Evolutionary conservation across 2,329 filamentous ascomycete species (phyloP), one percentile per base, ranked within the genome.

Genomic region (Aspergillus fischeri): DNA sequence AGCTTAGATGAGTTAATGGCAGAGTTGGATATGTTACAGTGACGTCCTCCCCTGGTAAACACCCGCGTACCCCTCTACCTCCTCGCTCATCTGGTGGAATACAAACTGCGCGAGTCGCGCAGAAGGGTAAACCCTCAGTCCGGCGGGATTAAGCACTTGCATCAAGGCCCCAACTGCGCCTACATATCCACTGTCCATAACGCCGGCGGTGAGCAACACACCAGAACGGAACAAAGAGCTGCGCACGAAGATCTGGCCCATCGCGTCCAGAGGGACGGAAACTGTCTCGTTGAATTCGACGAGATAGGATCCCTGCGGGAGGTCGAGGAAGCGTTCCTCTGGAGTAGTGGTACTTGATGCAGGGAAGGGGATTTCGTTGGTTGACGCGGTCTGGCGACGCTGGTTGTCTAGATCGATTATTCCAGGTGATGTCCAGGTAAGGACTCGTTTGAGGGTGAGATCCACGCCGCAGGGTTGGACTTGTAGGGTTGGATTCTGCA

Each of bases 101-200:
- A 77, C 73, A 54, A 78, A 67, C 60, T 78, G 75, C 10, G 71
- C 76, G 9, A 78, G 63, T 53, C 68, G 73, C 0, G 74, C 74
- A 58, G 74, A 58, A 28, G 56, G 63, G 49, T 69, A 60, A 11
- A 78, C 54, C 10, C 66, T 53, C n/a, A 77, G 35, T 0, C 76
- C 76, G 20, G 61, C 41, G 1, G 69, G 69, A 65, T 76, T 76
- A 29, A 61, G 58, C 1, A 75, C 71, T 17, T 76, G 66, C 59
- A 78, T 58, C 61, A 78, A 58, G 21, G 69, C 74, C 0, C 75
- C 75, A 10, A 78, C 53, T 3, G 71, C 71, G 21, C 77, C 77
- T 38, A 74, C 63, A 58, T 79, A 79, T 3, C 76, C 77, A 24
- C 69, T 68, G 60, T 79, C 77, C 49, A 78, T 67, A 3, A 78